These are phyloP conservation scores for Neurospora sp. DNA, from an alignment of 495 filamentous ascomycete genomes.

Conservation along the genomic window DNA sequence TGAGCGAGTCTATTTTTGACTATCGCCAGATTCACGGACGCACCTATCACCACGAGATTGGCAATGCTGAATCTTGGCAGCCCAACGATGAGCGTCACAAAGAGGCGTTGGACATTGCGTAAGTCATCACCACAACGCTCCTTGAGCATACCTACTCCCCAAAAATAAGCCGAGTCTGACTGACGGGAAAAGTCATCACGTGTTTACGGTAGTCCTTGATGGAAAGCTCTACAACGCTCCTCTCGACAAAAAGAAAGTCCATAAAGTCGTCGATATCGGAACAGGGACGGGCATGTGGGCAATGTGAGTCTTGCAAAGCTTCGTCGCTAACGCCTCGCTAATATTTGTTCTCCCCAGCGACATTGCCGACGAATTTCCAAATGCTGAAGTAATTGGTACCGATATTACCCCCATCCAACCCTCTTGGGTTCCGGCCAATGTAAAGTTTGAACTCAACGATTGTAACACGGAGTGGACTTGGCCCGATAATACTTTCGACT, in stretches of 20 bases:
- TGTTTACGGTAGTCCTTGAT: slow-evolving; percentile 25
- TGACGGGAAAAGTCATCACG: slow-evolving; percentile 10
- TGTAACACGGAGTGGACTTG: slow-evolving; percentile 37
- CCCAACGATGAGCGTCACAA: slow-evolving; percentile 18
- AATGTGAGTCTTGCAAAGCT: slow-evolving; percentile 4
- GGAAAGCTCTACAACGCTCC: slow-evolving; percentile 47
- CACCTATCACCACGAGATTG: slow-evolving; percentile 16
- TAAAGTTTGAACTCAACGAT: slow-evolving; percentile 41
- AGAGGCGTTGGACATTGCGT: slow-evolving; percentile 16
- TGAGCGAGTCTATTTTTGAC: slow-evolving; percentile 21
- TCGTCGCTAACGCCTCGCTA: background rate
- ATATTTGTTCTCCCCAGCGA: slow-evolving; percentile 23
- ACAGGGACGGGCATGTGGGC: slow-evolving; percentile 34
- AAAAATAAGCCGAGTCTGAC: background rate
- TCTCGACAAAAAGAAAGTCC: slow-evolving; percentile 17
- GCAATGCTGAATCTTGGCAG: slow-evolving; percentile 5
- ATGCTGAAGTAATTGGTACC: slow-evolving; percentile 39
- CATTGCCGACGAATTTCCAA: slow-evolving; percentile 38
- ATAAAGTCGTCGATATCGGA: slow-evolving; percentile 26
- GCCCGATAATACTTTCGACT: slow-evolving; percentile 42
- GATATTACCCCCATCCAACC: slow-evolving; percentile 38
- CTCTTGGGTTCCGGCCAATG: slow-evolving; percentile 30
- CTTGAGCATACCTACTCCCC: background rate
- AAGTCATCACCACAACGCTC: slow-evolving; percentile 8
- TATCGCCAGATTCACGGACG: slow-evolving; percentile 20